These are phyloP conservation scores for Hypoxylon sp. DNA, from an alignment of 2,329 filamentous ascomycete genomes.

Conservation along the genomic window DNA sequence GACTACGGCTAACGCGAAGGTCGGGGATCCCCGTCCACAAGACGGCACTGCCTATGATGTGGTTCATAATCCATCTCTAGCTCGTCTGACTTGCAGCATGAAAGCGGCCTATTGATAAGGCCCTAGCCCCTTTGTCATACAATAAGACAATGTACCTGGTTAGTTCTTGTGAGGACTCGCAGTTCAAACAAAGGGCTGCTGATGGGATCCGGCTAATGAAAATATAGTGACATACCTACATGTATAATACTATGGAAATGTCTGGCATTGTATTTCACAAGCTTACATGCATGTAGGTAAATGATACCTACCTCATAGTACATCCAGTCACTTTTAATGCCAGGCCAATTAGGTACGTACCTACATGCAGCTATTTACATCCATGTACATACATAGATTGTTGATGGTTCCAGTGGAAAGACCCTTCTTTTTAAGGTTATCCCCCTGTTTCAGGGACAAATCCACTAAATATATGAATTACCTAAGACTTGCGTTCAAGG, in stretches of 20 bases:
- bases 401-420: slow-evolving; percentile 19
- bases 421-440: slow-evolving; percentile 38
- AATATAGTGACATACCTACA: not conserved
- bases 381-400: not conserved
- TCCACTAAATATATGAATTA: not conserved
- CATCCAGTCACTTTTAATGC: not conserved
- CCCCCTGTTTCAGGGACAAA: slow-evolving; percentile 27
- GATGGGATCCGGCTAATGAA: not conserved
- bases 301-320: no score
- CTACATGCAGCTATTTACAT: not conserved
- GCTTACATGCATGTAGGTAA: not conserved
- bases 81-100: slow-evolving; percentile 43
- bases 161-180: slow-evolving; percentile 1
- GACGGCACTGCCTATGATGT: slow-evolving; percentile 14
- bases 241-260: no score
- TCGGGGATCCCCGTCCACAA: slow-evolving; percentile 44
- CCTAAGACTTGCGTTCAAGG: not conserved
- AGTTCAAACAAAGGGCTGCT: slow-evolving; percentile 9
- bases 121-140: slow-evolving; percentile 2
- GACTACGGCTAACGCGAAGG: slow-evolving; percentile 33
- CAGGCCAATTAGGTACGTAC: not conserved
- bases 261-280: not conserved
- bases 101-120: slow-evolving; percentile 38
- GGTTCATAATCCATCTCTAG: slow-evolving; percentile 21
- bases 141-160: slow-evolving; percentile 9